A percentile compares a stretch with the other conserved stretches of the same genome.
phyloP scores from a whole-genome alignment of 805 yeast genomes.

The Priceomyces haplophilus region DNA sequence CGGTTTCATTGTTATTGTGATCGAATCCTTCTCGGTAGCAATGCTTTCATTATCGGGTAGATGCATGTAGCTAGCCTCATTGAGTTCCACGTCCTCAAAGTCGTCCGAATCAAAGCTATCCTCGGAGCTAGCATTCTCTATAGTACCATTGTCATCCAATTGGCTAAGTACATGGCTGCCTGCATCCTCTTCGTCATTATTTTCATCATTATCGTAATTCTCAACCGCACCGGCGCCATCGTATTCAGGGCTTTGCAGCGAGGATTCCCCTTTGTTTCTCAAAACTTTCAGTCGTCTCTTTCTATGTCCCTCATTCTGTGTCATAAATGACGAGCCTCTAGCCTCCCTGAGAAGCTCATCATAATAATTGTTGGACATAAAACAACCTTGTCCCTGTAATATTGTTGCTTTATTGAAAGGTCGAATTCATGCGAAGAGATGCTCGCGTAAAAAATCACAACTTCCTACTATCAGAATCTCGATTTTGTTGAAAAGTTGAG shows the following conservation, averaged over 20 bases:
- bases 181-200: conserved; percentile 2
- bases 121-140: conserved; percentile 24
- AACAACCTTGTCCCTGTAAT: not conserved
- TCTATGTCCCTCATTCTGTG: not conserved
- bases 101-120: conserved; percentile 30
- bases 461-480: not conserved
- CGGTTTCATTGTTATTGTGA: conserved; percentile 14
- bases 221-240: not conserved
- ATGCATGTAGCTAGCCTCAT: not conserved
- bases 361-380: conserved; percentile 14
- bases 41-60: conserved; percentile 1
- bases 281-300: conserved; percentile 2
- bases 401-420: not conserved
- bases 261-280: not conserved
- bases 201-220: conserved; percentile 8
- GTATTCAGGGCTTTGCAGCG: not conserved
- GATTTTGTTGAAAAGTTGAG: not conserved
- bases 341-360: conserved; percentile 9
- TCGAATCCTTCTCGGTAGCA: conserved; percentile 8
- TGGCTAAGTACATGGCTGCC: no score
- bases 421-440: not conserved
- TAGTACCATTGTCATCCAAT: not conserved
- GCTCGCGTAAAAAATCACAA: not conserved
- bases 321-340: conserved; percentile 2
- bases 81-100: conserved; percentile 29